phyloP scores from a whole-genome alignment of 2,329 filamentous ascomycete species.

The Xylariales sp. region DNA sequence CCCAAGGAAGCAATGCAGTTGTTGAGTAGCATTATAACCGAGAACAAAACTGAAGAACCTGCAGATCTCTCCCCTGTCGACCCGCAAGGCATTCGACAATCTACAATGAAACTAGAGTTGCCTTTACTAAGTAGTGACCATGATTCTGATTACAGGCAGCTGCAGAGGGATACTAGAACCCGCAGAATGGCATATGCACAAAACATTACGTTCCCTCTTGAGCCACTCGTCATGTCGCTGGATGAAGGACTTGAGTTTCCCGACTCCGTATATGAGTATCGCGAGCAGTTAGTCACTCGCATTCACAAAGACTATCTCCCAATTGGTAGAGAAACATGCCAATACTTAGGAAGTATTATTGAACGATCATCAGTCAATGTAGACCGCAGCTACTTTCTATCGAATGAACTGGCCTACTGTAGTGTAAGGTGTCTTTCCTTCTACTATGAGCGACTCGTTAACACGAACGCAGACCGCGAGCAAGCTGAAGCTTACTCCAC shows the following conservation, averaged over 20 bases:
- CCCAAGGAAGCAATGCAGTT: too few relatives aligned
- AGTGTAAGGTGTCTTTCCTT: slow-evolving; percentile 14
- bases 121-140: slow-evolving; percentile 20
- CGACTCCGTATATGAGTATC: slow-evolving; percentile 9
- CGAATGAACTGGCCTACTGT: slow-evolving; percentile 5
- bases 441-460: too few relatives aligned
- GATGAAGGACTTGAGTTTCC: slow-evolving; percentile 22
- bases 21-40: too few relatives aligned
- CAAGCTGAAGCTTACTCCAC: slow-evolving; percentile 19
- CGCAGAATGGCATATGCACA: slow-evolving; percentile 11
- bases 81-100: too few relatives aligned
- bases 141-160: slow-evolving; percentile 20
- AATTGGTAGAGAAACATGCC: slow-evolving; percentile 14
- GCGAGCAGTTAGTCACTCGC: slow-evolving; percentile 6
- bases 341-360: slow-evolving; percentile 13
- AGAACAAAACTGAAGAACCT: too few relatives aligned
- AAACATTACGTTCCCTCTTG: slow-evolving; percentile 16
- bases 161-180: slow-evolving; percentile 11
- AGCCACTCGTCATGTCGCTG: slow-evolving; percentile 15
- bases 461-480: slow-evolving; percentile 15
- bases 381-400: slow-evolving; percentile 9
- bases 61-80: too few relatives aligned
- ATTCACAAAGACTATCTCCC: slow-evolving; percentile 16
- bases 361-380: slow-evolving; percentile 12
- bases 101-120: slow-evolving; percentile 20